Conservation (phyloP, 2,329 filamentous ascomycete genomes). For the Cladobotryum protrusum region DNA sequence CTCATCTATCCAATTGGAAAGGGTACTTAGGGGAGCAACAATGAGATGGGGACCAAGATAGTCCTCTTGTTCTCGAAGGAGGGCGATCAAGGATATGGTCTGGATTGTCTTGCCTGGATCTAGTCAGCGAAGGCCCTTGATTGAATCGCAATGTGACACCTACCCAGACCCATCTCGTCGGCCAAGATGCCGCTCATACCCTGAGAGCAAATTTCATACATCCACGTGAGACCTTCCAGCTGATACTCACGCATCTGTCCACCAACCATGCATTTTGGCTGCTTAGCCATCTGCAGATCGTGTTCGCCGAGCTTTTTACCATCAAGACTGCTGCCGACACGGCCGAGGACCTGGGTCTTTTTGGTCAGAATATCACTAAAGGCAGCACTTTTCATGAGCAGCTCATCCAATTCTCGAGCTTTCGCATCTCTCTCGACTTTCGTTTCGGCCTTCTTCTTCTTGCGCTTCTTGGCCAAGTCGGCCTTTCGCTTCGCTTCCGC, state of each 20-base stretch:
- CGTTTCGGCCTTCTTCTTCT: slow-evolving; percentile 44
- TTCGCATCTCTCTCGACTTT: slow-evolving; percentile 52
- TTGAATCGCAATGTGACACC: slow-evolving; percentile 12
- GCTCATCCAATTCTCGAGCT: slow-evolving; percentile 52
- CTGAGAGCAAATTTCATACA: slow-evolving; percentile 74
- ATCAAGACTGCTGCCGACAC: slow-evolving; percentile 55
- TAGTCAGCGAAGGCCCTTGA: slow-evolving; percentile 10
- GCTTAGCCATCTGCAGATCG: slow-evolving; percentile 71
- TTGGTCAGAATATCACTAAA: slow-evolving; percentile 59
- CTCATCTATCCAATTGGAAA: slow-evolving; percentile 94
- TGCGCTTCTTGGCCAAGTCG: slow-evolving; percentile 32
- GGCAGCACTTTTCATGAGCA: slow-evolving; percentile 52
- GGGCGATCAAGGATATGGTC: slow-evolving; percentile 79
- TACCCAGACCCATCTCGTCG: slow-evolving; percentile 84
- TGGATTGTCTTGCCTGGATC: slow-evolving; percentile 76
- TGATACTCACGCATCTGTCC: slow-evolving; percentile 94
- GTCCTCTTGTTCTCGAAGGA: slow-evolving; percentile 77
- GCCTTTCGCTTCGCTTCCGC: slow-evolving; percentile 43
- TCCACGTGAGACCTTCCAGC: slow-evolving; percentile 89
- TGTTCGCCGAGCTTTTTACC: slow-evolving; percentile 56
- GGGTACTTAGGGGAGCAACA: slow-evolving; percentile 80
- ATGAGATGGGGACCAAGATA: slow-evolving; percentile 85
- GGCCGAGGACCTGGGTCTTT: slow-evolving; percentile 56
- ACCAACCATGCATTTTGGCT: slow-evolving; percentile 77
- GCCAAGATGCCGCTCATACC: slow-evolving; percentile 87